Conservation (phyloP, 306 rosid genomes). For the Vigna unguiculata region DNA sequence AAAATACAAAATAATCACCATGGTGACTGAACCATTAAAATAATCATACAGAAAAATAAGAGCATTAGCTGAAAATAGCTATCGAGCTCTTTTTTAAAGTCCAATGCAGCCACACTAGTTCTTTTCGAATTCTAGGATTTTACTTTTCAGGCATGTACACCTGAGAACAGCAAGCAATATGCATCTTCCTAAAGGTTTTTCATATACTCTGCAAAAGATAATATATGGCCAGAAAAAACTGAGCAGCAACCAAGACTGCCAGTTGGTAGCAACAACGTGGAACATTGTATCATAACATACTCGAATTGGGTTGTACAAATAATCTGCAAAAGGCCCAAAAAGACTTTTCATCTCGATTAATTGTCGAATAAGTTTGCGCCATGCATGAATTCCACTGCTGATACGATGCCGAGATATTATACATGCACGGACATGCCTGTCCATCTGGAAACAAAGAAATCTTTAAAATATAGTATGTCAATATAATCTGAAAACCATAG, state of each 20-base stretch:
- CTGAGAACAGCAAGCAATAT: conserved; percentile 1
- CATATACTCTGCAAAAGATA: conserved; percentile 12
- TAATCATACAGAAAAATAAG: conserved; percentile 18
- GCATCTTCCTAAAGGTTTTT: conserved; percentile 25
- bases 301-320: conserved; percentile 70
- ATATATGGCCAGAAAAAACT: conserved; percentile 36
- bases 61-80: conserved; percentile 29
- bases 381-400: conserved; percentile 77
- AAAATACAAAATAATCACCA: conserved; percentile 36
- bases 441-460: conserved; percentile 69
- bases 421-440: conserved; percentile 83
- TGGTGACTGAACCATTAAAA: background rate
- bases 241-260: conserved; percentile 40
- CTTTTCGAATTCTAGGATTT: background rate
- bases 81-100: background rate
- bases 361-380: conserved; percentile 89
- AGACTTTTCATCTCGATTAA: conserved; percentile 88
- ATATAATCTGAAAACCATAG: conserved; percentile 38
- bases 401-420: conserved; percentile 65
- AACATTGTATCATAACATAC: conserved; percentile 63
- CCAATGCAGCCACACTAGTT: background rate
- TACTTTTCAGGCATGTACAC: conserved; percentile 3
- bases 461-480: conserved; percentile 44
- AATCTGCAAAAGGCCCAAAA: conserved; percentile 83
- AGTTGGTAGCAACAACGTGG: conserved; percentile 33